These are phyloP conservation scores for Beauveria australis DNA, from an alignment of 2,329 filamentous ascomycete genomes.

Conservation along the genomic window DNA sequence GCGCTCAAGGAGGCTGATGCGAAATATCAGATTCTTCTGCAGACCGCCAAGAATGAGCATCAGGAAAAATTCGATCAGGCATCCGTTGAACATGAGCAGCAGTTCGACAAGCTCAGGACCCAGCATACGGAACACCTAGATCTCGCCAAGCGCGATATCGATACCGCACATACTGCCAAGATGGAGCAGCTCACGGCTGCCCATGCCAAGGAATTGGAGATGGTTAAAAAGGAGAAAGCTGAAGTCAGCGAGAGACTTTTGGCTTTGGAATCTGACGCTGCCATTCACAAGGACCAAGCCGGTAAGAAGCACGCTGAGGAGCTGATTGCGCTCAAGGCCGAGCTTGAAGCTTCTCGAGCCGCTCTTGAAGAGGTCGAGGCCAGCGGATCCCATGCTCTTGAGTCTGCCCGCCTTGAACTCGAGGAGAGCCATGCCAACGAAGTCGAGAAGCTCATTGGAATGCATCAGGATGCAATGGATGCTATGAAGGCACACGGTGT, in stretches of 20 bases:
- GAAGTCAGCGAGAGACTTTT: conserved; percentile 24
- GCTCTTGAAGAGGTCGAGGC: conserved; percentile 39
- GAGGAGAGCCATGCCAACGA: conserved; percentile 37
- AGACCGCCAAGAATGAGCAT: conserved; percentile 32
- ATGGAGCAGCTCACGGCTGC: not conserved
- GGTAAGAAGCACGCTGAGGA: conserved; percentile 26
- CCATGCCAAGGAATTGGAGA: conserved; percentile 26
- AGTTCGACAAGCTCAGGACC: not conserved
- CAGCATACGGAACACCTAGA: conserved; percentile 3
- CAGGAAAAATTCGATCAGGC: conserved; percentile 15
- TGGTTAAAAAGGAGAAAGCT: conserved; percentile 17
- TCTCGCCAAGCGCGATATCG: not conserved
- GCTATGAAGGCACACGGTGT: conserved; percentile 31
- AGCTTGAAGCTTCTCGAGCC: conserved; percentile 30
- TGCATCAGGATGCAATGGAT: conserved; percentile 34
- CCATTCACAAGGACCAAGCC: conserved; percentile 20
- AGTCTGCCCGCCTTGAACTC: conserved; percentile 36
- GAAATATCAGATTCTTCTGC: conserved; percentile 2
- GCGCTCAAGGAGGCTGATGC: conserved; percentile 36
- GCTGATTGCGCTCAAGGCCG: conserved; percentile 25
- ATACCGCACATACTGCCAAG: not conserved
- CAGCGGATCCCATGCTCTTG: conserved; percentile 35
- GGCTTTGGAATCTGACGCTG: conserved; percentile 16
- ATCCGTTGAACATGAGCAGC: not conserved
- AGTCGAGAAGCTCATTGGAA: conserved; percentile 37